These are phyloP conservation scores for Lagerstroemia speciosa DNA, from an alignment of 345 rosid species.

Conservation along the genomic window DNA sequence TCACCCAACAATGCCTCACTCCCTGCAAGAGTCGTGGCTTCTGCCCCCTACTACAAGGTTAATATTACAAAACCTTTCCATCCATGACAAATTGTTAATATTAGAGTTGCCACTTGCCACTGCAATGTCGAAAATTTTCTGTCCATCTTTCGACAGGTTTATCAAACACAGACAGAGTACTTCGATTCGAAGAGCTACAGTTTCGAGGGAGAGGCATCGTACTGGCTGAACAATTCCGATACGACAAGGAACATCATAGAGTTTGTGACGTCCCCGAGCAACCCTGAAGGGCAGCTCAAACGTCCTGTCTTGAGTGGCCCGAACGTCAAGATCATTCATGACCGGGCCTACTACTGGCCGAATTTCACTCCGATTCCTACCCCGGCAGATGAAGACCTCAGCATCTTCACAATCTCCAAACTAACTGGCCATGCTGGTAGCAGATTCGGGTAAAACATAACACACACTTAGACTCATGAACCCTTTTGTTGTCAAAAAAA, in stretches of 20 bases:
- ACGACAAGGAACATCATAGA: conserved; percentile 28
- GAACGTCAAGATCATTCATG: conserved; percentile 41
- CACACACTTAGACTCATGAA: not conserved
- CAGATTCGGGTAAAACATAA: conserved; percentile 43
- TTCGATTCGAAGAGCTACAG: conserved; percentile 25
- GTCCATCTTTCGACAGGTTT: conserved; percentile 18
- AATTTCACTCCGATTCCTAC: conserved; percentile 54
- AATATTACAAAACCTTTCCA: not conserved
- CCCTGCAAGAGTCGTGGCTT: conserved; percentile 37
- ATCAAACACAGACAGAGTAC: conserved; percentile 32
- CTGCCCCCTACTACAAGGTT: conserved; percentile 51
- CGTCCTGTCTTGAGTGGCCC: conserved; percentile 44
- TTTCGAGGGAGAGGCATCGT: conserved; percentile 45
- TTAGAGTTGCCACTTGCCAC: too few relatives aligned
- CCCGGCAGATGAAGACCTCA: conserved; percentile 37
- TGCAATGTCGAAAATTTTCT: too few relatives aligned
- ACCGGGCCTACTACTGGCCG: conserved; percentile 74
- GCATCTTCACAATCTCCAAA: conserved; percentile 60
- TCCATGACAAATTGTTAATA: too few relatives aligned
- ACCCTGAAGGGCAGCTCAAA: conserved; percentile 59
- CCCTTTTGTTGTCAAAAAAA: too few relatives aligned
- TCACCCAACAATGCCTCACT: conserved; percentile 29
- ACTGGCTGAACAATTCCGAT: conserved; percentile 26
- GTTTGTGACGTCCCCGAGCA: conserved; percentile 70
- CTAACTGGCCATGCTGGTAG: conserved; percentile 77